Evolutionary conservation across 2,329 filamentous ascomycete genomes (phyloP).

Genomic region (Fusarium sp.): DNA sequence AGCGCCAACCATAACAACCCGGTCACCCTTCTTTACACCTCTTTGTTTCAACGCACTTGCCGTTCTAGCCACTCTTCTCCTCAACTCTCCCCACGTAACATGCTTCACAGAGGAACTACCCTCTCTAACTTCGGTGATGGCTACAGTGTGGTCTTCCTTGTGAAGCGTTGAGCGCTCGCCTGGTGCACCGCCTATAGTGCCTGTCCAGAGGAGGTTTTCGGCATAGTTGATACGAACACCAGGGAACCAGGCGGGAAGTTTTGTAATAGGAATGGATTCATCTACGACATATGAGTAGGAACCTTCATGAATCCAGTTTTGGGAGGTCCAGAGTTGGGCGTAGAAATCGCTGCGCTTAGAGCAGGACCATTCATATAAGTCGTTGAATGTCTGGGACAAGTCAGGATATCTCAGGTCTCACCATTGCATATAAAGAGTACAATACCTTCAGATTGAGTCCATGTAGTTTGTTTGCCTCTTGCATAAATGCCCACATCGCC

Average conservation of each 20-base stretch:
- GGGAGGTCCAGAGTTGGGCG: slow-evolving; percentile 69
- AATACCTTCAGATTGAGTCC: slow-evolving; percentile 67
- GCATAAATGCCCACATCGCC: slow-evolving; percentile 74
- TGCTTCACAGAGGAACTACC: slow-evolving; percentile 66
- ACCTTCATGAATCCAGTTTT: slow-evolving; percentile 72
- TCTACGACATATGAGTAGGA: slow-evolving; percentile 72
- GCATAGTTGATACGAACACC: slow-evolving; percentile 81
- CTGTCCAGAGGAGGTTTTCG: slow-evolving; percentile 80
- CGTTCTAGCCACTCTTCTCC: slow-evolving; percentile 67
- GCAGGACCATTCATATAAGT: slow-evolving; percentile 78
- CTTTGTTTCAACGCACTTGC: slow-evolving; percentile 73
- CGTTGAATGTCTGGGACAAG: slow-evolving; percentile 67
- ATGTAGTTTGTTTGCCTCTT: slow-evolving; percentile 69
- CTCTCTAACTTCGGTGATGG: slow-evolving; percentile 78
- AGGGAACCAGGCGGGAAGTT: slow-evolving; percentile 80
- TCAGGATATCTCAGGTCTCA: background rate
- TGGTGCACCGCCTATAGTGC: slow-evolving; percentile 52
- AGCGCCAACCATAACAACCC: slow-evolving; percentile 78
- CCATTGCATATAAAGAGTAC: background rate
- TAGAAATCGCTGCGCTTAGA: slow-evolving; percentile 72
- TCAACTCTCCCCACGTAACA: slow-evolving; percentile 75
- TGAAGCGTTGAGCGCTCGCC: slow-evolving; percentile 61
- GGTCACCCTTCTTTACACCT: slow-evolving; percentile 77
- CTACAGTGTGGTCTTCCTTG: slow-evolving; percentile 79
- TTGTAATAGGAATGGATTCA: slow-evolving; percentile 74